A percentile compares a stretch with the other conserved stretches of the same genome.
phyloP scores from a whole-genome alignment of 2,329 filamentous ascomycete genomes.

The Colletotrichum graminicola region DNA sequence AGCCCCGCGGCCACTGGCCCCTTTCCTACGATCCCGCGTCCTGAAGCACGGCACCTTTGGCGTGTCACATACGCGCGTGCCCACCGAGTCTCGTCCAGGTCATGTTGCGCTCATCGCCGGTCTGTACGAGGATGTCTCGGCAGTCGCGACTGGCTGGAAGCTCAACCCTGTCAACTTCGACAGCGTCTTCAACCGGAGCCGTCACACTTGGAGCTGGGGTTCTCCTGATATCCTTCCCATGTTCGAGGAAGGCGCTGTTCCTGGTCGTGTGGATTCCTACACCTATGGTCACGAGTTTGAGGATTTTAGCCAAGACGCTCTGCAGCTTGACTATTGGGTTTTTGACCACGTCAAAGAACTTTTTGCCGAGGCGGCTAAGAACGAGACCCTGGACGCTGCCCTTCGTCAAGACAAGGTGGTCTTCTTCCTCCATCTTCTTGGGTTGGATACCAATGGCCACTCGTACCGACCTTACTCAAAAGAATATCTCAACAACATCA shows the following conservation, averaged over 20 bases:
- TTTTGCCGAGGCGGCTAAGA: constrained; percentile 83
- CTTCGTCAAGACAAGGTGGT: constrained; percentile 88
- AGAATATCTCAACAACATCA: constrained; percentile 94
- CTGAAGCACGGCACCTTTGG: constrained; percentile 94
- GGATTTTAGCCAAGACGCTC: constrained; percentile 88
- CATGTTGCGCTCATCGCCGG: constrained; percentile 98
- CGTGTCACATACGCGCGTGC: constrained; percentile 95
- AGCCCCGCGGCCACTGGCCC: constrained; percentile 84
- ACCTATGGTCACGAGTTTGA: constrained; percentile 87
- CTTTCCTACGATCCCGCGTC: constrained; percentile 90
- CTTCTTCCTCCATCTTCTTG: constrained; percentile 94
- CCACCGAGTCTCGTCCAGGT: constrained; percentile 94
- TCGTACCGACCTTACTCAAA: constrained; percentile 89
- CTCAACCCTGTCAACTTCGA: constrained; percentile 98
- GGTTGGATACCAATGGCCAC: constrained; percentile 92
- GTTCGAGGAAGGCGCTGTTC: constrained; percentile 94
- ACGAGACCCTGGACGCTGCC: constrained; percentile 78
- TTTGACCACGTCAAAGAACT: constrained; percentile 93
- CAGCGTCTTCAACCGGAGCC: constrained; percentile 96
- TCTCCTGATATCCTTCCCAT: constrained; percentile 97
- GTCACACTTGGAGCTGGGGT: constrained; percentile 99
- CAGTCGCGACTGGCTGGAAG: constrained; percentile 98
- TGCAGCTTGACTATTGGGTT: constrained; percentile 90
- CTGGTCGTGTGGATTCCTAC: constrained; percentile 87
- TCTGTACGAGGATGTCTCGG: constrained; percentile 96